Conservation (phyloP, 345 rosid species). For the Aquilaria sinensis region DNA sequence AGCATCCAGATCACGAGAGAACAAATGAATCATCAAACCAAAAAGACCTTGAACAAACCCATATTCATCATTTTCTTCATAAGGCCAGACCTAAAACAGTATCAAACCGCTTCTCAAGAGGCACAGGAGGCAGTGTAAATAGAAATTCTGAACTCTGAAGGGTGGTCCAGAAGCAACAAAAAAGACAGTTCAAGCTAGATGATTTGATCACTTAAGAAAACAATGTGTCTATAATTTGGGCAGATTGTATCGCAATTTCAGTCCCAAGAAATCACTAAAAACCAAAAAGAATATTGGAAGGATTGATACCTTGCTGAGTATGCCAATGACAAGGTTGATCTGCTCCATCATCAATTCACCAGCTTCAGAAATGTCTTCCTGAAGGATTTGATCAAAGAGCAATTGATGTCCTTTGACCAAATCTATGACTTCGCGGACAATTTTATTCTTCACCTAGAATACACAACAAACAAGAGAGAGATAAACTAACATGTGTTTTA, state of each 20-base stretch:
- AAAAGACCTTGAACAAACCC: slow-evolving; percentile 92
- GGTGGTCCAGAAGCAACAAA: neutral
- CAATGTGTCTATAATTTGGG: no score
- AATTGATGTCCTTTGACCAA: slow-evolving; percentile 76
- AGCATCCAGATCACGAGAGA: slow-evolving; percentile 37
- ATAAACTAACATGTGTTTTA: neutral
- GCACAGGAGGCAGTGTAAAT: no score
- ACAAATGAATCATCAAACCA: slow-evolving; percentile 64
- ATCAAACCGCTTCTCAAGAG: no score
- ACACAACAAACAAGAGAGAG: slow-evolving; percentile 2
- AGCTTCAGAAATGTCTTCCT: slow-evolving; percentile 52
- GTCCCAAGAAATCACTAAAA: no score
- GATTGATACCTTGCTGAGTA: slow-evolving; percentile 66
- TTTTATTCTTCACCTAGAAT: slow-evolving; percentile 79
- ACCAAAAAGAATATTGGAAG: slow-evolving; percentile 5
- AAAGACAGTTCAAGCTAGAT: neutral
- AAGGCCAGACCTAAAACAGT: slow-evolving; percentile 77
- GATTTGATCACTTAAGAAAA: neutral
- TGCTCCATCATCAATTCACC: slow-evolving; percentile 84
- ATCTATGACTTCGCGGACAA: slow-evolving; percentile 75
- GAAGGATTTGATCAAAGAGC: slow-evolving; percentile 82
- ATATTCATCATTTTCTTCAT: slow-evolving; percentile 71
- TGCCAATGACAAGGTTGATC: slow-evolving; percentile 84
- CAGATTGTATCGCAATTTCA: neutral
- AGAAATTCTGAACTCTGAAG: no score